These are phyloP conservation scores for Prorocentrum cordatum DNA, from an alignment of 169 alveolate genomes.

Conservation along the genomic window DNA sequence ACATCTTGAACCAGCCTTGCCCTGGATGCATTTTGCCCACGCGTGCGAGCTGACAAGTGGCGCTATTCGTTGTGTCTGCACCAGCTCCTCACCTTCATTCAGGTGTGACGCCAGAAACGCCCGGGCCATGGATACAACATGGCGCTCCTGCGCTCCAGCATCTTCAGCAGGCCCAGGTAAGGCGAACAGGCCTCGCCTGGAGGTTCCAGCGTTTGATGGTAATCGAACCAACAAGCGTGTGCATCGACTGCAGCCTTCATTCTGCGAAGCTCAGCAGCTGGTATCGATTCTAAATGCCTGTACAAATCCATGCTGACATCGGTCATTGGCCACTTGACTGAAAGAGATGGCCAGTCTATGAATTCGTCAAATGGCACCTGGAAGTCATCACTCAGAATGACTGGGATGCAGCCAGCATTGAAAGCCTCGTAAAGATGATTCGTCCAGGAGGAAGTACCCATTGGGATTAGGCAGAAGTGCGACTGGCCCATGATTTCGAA, in stretches of 20 bases:
- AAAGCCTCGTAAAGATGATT: conserved; percentile 58
- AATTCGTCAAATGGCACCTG: conserved; percentile 29
- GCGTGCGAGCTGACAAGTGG: too few relatives aligned
- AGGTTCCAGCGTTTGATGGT: conserved; percentile 16
- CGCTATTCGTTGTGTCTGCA: too few relatives aligned
- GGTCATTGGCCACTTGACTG: conserved; percentile 62
- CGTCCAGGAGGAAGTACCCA: conserved; percentile 66
- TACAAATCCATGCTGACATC: conserved; percentile 30
- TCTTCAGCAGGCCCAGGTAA: conserved; percentile 7
- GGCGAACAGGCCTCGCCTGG: conserved; percentile 24
- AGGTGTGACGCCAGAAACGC: too few relatives aligned
- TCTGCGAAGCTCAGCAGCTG: conserved; percentile 23
- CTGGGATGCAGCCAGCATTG: conserved; percentile 47
- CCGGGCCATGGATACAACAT: too few relatives aligned
- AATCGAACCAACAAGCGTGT: conserved; percentile 60
- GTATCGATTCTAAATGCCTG: not conserved
- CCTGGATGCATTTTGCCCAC: too few relatives aligned
- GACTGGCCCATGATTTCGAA: conserved; percentile 60
- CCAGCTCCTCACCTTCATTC: too few relatives aligned
- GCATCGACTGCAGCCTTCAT: conserved; percentile 55
- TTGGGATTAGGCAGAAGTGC: conserved; percentile 52
- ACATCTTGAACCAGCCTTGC: too few relatives aligned
- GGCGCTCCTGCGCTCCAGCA: conserved; percentile 16
- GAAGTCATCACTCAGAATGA: conserved; percentile 29
- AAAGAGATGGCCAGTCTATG: conserved; percentile 34